Evolutionary conservation across 2,329 filamentous ascomycete genomes (phyloP).

Genomic region (Exophiala bonariae): DNA sequence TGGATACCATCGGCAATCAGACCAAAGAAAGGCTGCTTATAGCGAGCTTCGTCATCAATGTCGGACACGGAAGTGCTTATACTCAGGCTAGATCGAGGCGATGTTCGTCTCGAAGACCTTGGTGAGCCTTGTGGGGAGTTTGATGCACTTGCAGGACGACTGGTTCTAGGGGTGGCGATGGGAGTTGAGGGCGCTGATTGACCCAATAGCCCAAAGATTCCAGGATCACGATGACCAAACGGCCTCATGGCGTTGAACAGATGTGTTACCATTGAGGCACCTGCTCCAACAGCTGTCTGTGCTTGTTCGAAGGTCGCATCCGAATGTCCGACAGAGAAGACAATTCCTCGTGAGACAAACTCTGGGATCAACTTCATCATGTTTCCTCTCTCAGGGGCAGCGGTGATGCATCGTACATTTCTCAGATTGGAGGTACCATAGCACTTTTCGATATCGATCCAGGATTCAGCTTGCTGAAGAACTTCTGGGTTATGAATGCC

Average conservation of each 20-base stretch:
- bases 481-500: slow-evolving; percentile 79
- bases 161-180: slow-evolving; percentile 21
- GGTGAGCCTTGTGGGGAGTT: slow-evolving; percentile 20
- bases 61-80: slow-evolving; percentile 23
- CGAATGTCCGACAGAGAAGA: slow-evolving; percentile 81
- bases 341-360: slow-evolving; percentile 65
- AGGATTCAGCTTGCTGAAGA: slow-evolving; percentile 60
- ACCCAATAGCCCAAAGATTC: slow-evolving; percentile 83
- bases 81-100: slow-evolving; percentile 23
- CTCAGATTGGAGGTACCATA: slow-evolving; percentile 69
- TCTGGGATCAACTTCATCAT: slow-evolving; percentile 70
- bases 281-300: slow-evolving; percentile 67
- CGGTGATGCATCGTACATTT: slow-evolving; percentile 75
- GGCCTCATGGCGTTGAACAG: slow-evolving; percentile 93
- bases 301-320: slow-evolving; percentile 85
- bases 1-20: slow-evolving; percentile 91
- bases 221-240: slow-evolving; percentile 86
- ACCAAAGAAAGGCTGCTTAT: slow-evolving; percentile 70
- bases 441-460: slow-evolving; percentile 55
- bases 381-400: slow-evolving; percentile 75
- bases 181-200: slow-evolving; percentile 49
- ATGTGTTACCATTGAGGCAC: slow-evolving; percentile 87
- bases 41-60: slow-evolving; percentile 15
- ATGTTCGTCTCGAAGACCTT: slow-evolving; percentile 22
- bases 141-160: slow-evolving; percentile 16